These are phyloP conservation scores for Leptographium galeiforme DNA, from an alignment of 2,329 filamentous ascomycete genomes.

Conservation along the genomic window DNA sequence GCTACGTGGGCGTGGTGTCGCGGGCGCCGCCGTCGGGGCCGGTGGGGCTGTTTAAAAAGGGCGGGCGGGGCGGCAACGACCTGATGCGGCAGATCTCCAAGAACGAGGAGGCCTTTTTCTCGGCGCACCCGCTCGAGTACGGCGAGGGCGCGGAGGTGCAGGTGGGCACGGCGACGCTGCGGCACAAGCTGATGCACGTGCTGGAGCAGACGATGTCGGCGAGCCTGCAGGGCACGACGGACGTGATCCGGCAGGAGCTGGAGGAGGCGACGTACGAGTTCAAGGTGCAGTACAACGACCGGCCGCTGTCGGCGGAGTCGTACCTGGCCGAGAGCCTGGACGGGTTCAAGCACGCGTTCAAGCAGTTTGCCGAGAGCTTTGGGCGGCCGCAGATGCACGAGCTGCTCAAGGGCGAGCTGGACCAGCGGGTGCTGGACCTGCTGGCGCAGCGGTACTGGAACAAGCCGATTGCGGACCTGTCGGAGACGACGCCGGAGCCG, in stretches of 20 bases:
- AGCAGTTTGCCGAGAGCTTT: conserved; percentile 80
- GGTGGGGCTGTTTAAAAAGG: conserved; percentile 65
- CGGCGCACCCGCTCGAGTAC: conserved; percentile 67
- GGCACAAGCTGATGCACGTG: conserved; percentile 94
- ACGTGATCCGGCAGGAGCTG: conserved; percentile 86
- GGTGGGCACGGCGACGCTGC: conserved; percentile 73
- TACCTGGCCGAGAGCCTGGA: conserved; percentile 93
- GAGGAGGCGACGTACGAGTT: conserved; percentile 97
- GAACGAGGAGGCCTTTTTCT: conserved; percentile 83
- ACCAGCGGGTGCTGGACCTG: conserved; percentile 87
- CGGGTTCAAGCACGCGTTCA: conserved; percentile 95
- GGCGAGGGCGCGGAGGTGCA: conserved; percentile 57
- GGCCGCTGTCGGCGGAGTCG: conserved; percentile 85
- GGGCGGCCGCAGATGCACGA: conserved; percentile 80
- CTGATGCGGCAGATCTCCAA: conserved; percentile 69
- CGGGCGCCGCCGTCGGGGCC: conserved; percentile 50
- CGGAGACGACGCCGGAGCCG: conserved; percentile 48
- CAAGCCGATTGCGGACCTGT: conserved; percentile 78
- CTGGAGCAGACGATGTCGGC: conserved; percentile 95
- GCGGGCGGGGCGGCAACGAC: conserved; percentile 44
- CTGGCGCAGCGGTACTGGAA: conserved; percentile 96
- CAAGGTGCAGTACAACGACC: conserved; percentile 98
- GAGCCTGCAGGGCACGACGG: conserved; percentile 75
- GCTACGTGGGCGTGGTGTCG: conserved; percentile 91
- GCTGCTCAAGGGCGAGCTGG: conserved; percentile 79